Conservation (phyloP, 2,329 filamentous ascomycete genomes). For the Cladophialophora yegresii region DNA sequence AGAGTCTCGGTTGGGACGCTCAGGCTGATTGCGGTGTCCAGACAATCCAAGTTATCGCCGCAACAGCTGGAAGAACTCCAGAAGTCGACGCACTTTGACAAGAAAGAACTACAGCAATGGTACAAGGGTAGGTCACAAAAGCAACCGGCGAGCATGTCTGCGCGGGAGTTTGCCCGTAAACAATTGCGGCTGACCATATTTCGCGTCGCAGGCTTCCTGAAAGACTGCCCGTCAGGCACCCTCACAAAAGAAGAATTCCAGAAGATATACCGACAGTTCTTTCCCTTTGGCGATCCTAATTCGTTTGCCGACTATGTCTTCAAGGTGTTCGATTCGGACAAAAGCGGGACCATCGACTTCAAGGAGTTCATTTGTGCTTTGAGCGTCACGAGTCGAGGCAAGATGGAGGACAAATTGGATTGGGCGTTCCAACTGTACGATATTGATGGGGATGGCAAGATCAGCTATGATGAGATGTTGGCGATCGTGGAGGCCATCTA, state of each 20-base stretch:
- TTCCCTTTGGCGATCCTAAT: constrained; percentile 95
- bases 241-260: constrained; percentile 98
- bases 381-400: constrained; percentile 92
- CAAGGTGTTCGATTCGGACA: constrained; percentile 97
- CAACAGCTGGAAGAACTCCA: constrained; percentile 94
- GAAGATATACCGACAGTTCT: constrained; percentile 99
- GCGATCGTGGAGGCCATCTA: constrained; percentile 99
- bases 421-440: constrained; percentile 99
- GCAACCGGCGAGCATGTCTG: background rate
- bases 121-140: constrained; percentile 76
- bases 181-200: constrained; percentile 17
- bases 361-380: constrained; percentile 99
- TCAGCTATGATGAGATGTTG: constrained; percentile 98
- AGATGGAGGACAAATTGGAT: constrained; percentile 99
- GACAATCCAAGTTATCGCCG: constrained; percentile 97
- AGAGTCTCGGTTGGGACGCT: background rate
- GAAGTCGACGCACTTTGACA: constrained; percentile 97
- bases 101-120: constrained; percentile 99
- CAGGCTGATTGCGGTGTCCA: constrained; percentile 44
- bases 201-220: constrained; percentile 61
- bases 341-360: constrained; percentile 97
- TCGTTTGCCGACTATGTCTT: constrained; percentile 99
- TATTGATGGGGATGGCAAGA: constrained; percentile 98
- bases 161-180: background rate
- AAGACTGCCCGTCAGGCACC: constrained; percentile 96